These are phyloP conservation scores for Neobulgaria alba DNA, from an alignment of 2,329 filamentous ascomycete genomes.

Conservation along the genomic window DNA sequence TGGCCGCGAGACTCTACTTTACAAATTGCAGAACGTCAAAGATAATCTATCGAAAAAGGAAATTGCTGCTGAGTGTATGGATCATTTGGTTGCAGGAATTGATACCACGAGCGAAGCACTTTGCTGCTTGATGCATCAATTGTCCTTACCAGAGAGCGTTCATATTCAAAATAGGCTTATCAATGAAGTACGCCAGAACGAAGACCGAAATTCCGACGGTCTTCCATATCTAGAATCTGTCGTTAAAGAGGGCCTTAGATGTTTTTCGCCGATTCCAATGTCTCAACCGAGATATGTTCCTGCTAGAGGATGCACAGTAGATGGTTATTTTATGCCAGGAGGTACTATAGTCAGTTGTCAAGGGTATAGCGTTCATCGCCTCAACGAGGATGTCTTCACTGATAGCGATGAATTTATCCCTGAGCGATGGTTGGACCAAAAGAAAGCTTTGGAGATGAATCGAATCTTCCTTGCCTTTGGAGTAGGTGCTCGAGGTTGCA, in stretches of 20 bases:
- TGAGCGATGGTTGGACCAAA: conserved; percentile 70
- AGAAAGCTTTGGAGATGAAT: conserved; percentile 64
- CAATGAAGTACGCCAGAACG: conserved; percentile 40
- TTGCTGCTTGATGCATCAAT: conserved; percentile 63
- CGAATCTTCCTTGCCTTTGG: conserved; percentile 58
- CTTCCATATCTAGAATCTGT: conserved; percentile 55
- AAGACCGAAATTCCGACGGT: conserved; percentile 36
- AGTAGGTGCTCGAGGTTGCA: conserved; percentile 55
- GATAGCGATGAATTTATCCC: conserved; percentile 71
- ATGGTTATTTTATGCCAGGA: conserved; percentile 44
- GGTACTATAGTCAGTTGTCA: conserved; percentile 52
- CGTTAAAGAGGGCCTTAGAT: conserved; percentile 52
- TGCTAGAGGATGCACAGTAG: conserved; percentile 43
- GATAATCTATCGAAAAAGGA: conserved; percentile 41
- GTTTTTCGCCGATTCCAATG: conserved; percentile 58
- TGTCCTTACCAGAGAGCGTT: conserved; percentile 50
- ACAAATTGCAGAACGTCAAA: conserved; percentile 46
- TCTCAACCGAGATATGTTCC: conserved; percentile 55
- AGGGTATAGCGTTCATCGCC: conserved; percentile 50
- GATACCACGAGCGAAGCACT: conserved; percentile 63
- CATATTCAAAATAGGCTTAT: conserved; percentile 43
- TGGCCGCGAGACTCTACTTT: conserved; percentile 48
- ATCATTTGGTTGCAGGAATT: conserved; percentile 63
- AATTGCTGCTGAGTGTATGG: conserved; percentile 59
- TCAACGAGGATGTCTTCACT: conserved; percentile 61